Base-by-base conservation (phyloP, 306 rosid species). In the Cucurbita pepo region DNA sequence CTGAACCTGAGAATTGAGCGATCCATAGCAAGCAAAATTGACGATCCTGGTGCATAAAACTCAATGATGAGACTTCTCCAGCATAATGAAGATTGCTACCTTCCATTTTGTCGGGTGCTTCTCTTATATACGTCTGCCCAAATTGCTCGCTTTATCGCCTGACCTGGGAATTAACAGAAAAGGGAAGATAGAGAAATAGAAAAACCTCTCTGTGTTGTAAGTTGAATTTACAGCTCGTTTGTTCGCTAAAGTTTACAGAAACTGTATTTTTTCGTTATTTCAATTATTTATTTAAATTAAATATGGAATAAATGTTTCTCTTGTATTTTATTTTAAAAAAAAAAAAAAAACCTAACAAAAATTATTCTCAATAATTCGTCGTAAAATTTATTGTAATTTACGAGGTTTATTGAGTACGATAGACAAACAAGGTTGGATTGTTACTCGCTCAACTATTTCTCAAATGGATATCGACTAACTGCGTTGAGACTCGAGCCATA, bases 1-100 rank as follows among this genome's bases (percentile, higher is more conserved):
- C 88, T 83, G 86, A 90, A 77, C 83, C 80, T 93, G 79, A 77
- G 86, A 86, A 87, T 74, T 69, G 74, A 67, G 76, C 77, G 96
- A 77, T 92, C 88, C 88, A 84, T 69, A 43, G 52, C 52, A 69
- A 53, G 69, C 45, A 59, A 47, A 56, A 69, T 18, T 12, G 19
- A 21, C 6, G 8, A 37, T 12, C 18, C 53, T 58, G 40, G 50
- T 0, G 41, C 44, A 57, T 57, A 34, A 5, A 69, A 30, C 15
- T 69, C 5, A 69, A 69, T 3, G 73, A 48, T 45, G 57, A 25
- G 51, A 25, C 41, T 30, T 34, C 57, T 34, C 58, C 44, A 9
- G 45, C 74, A 69, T 34, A 69, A 69, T 30, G 74, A 69, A 50
- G 4, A 48, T 69, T 30, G 44, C 10, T 15, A 4, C 6, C 51